Evolutionary conservation across 2,329 filamentous ascomycete genomes (phyloP), one percentile per base, ranked within the genome.

Genomic region (Pleochaeta shiraiana): DNA sequence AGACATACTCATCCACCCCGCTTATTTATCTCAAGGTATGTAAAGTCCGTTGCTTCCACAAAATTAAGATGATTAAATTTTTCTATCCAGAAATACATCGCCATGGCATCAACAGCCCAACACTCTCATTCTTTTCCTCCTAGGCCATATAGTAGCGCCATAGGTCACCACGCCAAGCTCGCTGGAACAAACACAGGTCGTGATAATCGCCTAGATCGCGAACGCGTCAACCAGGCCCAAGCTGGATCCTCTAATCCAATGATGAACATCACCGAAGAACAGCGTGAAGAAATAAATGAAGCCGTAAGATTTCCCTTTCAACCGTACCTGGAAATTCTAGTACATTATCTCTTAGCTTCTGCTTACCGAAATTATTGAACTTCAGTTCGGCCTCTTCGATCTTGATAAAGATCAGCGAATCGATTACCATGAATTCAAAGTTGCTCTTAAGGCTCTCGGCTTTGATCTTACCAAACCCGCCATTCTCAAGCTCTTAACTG

Each of bases 391-490:
- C 67, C 84, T 97, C 68, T 97, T 98, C 79, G 93, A 97, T 74
- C 87, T 95, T 72, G 92, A 97, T 79, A 92, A 95, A 74, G 91
- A 97, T 77, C 83, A 85, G 59, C 85, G 88, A 75, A 89, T 98
- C 73, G 92, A 97, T 78, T 97, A 95, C 79, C 93, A 97, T 77
- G 93, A 98, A 77, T 88, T 97, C 74, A 92, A 93, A 75, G 93
- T 97, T 76, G 90, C 92, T 66, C 85, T 97, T 71, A 93, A 95
- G 74, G 93, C 93, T 3, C 84, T 98, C 0, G 93, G 93, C 68
- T 97, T 97, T 77, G 90, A 95, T 71, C 79, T 95, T 62, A 82
- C 89, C 66, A 95, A 95, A 74, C 79, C 84, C 67, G 90, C 95
- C 70, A 90, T 95, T 66, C 85, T 92, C 71, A 78, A 81, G 57